phyloP scores from a whole-genome alignment of 331 rosid species.

The Acacia pycnantha region DNA sequence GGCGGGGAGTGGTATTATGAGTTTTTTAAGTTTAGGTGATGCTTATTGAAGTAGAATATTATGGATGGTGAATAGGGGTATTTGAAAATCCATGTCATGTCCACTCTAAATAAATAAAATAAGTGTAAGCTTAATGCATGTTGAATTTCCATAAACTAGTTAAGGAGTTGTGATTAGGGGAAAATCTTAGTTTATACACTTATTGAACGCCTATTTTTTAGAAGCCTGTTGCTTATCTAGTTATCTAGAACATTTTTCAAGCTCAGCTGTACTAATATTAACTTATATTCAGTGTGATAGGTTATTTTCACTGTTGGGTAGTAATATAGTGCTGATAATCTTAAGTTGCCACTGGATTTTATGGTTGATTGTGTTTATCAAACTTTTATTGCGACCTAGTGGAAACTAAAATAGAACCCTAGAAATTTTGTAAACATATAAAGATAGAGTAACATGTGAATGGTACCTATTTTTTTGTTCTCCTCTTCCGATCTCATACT shows the following conservation, averaged over 20 bases:
- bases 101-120: background rate
- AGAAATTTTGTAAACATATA: background rate
- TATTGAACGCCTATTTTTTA: background rate
- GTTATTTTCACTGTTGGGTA: background rate
- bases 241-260: background rate
- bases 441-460: background rate
- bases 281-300: background rate
- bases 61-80: background rate
- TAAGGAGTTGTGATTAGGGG: background rate
- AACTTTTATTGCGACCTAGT: background rate
- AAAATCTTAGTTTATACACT: background rate
- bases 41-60: background rate
- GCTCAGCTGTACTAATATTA: background rate
- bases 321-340: background rate
- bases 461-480: background rate
- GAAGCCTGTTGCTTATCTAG: background rate
- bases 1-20: background rate
- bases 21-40: background rate
- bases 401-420: background rate
- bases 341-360: background rate
- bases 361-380: background rate
- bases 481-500: background rate
- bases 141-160: background rate
- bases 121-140: background rate
- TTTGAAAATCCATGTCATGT: background rate